Base-by-base conservation (phyloP, 2,329 filamentous ascomycete species). In the Thelonectria olida region DNA sequence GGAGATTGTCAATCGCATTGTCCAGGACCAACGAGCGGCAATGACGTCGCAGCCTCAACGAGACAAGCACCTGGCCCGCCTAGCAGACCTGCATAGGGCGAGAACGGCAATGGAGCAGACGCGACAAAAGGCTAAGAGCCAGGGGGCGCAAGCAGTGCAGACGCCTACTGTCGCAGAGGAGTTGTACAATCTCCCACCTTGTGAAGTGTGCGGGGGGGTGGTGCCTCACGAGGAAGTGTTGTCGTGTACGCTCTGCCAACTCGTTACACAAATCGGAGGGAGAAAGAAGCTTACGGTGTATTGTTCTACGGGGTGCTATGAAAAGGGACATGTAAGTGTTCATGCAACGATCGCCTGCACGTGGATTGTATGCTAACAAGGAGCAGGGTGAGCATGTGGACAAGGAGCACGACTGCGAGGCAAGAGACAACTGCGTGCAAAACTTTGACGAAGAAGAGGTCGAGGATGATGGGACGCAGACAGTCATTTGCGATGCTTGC, bases 51-150 rank as follows among this genome's bases (percentile, higher is more conserved):
- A 76, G 57, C 73, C 74, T 2, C 75, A 79, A 41, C 77, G 81
- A 12, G 76, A 80, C 41, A 75, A 71, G 27, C 77, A 80, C 58
- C 66, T 67, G 55, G 68, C 67, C 53, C 78, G 81, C 9, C 71
- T 84, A 3, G 80, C 82, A 56, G 82, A 84, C 67, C 75, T 85
- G 4, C 77, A 76, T 17, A 75, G 82, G 58, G 83, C 82, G 25
- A 82, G 80, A 68, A 80, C 77, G 59, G 81, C 82, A 8, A 81
- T 82, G 74, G 82, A 83, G 68, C 81, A 79, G 67, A 77, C 77
- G 68, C 79, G 71, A 69, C 74, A 67, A 64, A 75, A 74, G 71
- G 75, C 68, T 72, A 79, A 77, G 73, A 72, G 70, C 67, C 76
- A 67, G 51, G 72, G 4, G 22, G 41, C 67, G 41, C 72, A 72